Base-by-base conservation (phyloP, 1,139 yeast genomes). In the Pichia sp. region DNA sequence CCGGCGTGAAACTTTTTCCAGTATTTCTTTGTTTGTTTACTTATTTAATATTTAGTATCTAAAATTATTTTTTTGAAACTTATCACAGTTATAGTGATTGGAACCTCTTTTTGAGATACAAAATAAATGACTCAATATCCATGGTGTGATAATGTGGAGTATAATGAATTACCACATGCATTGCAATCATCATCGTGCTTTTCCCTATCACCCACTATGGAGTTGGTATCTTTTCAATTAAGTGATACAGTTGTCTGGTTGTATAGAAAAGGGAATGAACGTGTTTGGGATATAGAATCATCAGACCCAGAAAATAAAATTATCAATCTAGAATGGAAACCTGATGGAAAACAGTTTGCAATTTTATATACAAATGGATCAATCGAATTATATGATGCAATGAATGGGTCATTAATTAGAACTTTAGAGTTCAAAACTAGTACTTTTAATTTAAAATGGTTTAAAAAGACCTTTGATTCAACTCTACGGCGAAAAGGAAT, bases 141-240 rank as follows among this genome's bases (percentile, higher is more conserved):
- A 22, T 18, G 42, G 16, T 28, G 33, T 29, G 30, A 36, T 9
- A 25, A 46, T n/a, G 19, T 46, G 4, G 51, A 51, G 27, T 14
- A 31, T 7, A 50, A 58, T 18, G 55, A 54, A 44, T 54, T 65
- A 16, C 62, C 64, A 5, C 59, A 58, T 54, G 56, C 61, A 1
- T 49, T 64, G 16, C 56, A 54, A 7, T 46, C 57, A 11, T 46
- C 55, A 29, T 53, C 53, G 49, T 70, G 76, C 53, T 63, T 78
- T 48, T 69, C 73, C 47, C 72, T 81, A 71, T 79, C 81, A 62
- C 84, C 84, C 2, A 69, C 74, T 10, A 74, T 80, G 72, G 79
- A 79, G 58, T 67, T 80, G 27, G 60, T 79, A 27, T 73, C 80
- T 6, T 68, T 77, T 6, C 73, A 79, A 74, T 51, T 62, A 33